Conservation (phyloP, 352 stramenopile genomes). For the Phytophthora europaea region DNA sequence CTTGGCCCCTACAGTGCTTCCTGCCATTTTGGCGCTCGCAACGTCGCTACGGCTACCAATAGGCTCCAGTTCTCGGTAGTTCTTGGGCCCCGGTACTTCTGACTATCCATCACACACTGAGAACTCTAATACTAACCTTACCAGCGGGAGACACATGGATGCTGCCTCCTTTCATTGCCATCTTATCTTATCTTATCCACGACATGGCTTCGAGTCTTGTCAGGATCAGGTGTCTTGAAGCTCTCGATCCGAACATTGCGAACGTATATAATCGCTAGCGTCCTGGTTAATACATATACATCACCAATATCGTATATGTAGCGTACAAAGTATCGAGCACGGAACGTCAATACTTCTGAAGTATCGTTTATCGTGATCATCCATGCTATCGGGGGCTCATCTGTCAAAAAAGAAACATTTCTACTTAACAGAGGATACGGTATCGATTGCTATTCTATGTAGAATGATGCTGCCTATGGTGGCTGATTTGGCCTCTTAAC, state of each 20-base stretch:
- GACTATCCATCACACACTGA: neutral
- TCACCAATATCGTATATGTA: too few species aligned
- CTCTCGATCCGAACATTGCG: neutral
- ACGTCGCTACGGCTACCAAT: conserved; percentile 6
- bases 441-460: neutral
- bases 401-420: too few species aligned
- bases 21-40: conserved; percentile 35
- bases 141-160: neutral
- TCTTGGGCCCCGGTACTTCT: conserved; percentile 7
- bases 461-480: neutral
- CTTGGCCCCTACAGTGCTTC: conserved; percentile 31
- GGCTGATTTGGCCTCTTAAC: conserved; percentile 10
- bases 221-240: conserved; percentile 6
- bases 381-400: too few species aligned
- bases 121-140: neutral
- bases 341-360: too few species aligned
- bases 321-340: too few species aligned
- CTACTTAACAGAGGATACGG: too few species aligned
- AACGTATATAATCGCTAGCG: conserved; percentile 1
- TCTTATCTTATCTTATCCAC: conserved; percentile 32
- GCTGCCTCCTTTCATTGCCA: conserved; percentile 2
- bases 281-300: too few species aligned
- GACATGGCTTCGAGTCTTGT: conserved; percentile 18
- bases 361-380: too few species aligned
- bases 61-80: conserved; percentile 10